Evolutionary conservation across 2,329 filamentous ascomycete species (phyloP).

Genomic region (Helotiales sp.): DNA sequence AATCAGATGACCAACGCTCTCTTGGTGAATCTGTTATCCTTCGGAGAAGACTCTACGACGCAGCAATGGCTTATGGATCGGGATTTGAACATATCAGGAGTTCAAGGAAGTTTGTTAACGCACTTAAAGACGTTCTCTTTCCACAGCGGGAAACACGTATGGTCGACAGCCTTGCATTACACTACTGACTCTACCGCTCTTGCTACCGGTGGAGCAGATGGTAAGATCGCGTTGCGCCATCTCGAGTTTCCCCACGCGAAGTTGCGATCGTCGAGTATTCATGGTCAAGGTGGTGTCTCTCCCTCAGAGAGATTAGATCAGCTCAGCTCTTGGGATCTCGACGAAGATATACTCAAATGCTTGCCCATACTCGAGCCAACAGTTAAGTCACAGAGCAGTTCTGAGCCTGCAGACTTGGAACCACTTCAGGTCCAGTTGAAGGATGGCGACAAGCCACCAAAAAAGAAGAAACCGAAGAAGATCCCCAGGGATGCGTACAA

Average conservation of each 20-base stretch:
- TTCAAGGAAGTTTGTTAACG: conserved; percentile 37
- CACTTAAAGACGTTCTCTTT: conserved; percentile 58
- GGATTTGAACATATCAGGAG: background rate
- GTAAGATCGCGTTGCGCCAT: conserved; percentile 53
- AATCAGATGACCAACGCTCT: conserved; percentile 10
- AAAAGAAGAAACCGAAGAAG: conserved; percentile 37
- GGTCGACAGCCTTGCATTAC: conserved; percentile 63
- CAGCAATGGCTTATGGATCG: conserved; percentile 60
- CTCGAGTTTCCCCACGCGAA: conserved; percentile 1
- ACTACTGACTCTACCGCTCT: background rate
- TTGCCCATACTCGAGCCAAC: background rate
- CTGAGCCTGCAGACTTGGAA: background rate
- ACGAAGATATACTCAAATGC: background rate
- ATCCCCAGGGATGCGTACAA: conserved; percentile 49
- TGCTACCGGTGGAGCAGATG: conserved; percentile 84
- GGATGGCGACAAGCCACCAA: background rate
- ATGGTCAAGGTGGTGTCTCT: background rate
- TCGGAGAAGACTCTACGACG: conserved; percentile 80
- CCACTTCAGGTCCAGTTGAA: background rate
- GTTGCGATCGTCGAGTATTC: too few species aligned
- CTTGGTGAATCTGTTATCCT: conserved; percentile 64
- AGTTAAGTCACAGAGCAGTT: background rate
- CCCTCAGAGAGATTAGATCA: background rate
- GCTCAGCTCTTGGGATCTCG: conserved; percentile 10
- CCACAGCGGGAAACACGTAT: conserved; percentile 89